phyloP scores from a whole-genome alignment of 306 rosid genomes.

The Gastrolobium bilobum region DNA sequence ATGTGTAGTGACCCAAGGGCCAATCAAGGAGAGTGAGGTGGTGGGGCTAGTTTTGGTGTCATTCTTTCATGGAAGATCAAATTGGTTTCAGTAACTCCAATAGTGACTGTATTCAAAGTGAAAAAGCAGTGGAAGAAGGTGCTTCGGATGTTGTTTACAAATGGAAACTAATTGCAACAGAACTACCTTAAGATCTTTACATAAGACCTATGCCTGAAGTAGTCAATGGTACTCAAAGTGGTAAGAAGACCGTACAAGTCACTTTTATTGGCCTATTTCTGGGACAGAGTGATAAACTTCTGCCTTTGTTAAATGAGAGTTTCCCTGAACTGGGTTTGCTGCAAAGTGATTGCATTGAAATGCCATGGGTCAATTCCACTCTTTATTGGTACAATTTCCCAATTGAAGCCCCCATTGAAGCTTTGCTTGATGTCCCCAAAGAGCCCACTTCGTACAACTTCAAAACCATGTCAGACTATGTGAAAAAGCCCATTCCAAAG shows the following conservation, averaged over 20 bases:
- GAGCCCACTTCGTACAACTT: not conserved
- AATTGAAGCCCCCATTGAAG: not conserved
- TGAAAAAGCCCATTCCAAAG: slow-evolving; percentile 39
- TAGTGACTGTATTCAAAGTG: slow-evolving; percentile 38
- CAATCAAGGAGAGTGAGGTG: too few relatives aligned
- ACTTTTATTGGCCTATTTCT: slow-evolving; percentile 19
- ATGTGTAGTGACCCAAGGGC: too few relatives aligned
- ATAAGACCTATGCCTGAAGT: not conserved
- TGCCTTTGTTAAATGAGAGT: not conserved
- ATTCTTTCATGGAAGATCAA: slow-evolving; percentile 45
- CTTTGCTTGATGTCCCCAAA: not conserved
- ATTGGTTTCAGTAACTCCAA: slow-evolving; percentile 31
- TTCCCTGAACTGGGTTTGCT: slow-evolving; percentile 40
- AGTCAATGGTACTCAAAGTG: not conserved
- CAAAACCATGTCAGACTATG: slow-evolving; percentile 31
- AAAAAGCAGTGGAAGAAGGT: too few relatives aligned
- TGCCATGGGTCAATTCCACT: slow-evolving; percentile 28
- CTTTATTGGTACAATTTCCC: not conserved
- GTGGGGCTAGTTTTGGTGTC: slow-evolving; percentile 31
- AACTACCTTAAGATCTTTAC: slow-evolving; percentile 17
- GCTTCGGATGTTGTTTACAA: slow-evolving; percentile 14
- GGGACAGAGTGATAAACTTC: not conserved
- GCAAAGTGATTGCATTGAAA: slow-evolving; percentile 14
- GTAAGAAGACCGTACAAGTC: not conserved
- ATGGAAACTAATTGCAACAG: slow-evolving; percentile 17